Evolutionary conservation across 768 basidiomycete species (phyloP), one percentile per base, ranked within the genome.

Genomic region (Lepiota subincarnata): DNA sequence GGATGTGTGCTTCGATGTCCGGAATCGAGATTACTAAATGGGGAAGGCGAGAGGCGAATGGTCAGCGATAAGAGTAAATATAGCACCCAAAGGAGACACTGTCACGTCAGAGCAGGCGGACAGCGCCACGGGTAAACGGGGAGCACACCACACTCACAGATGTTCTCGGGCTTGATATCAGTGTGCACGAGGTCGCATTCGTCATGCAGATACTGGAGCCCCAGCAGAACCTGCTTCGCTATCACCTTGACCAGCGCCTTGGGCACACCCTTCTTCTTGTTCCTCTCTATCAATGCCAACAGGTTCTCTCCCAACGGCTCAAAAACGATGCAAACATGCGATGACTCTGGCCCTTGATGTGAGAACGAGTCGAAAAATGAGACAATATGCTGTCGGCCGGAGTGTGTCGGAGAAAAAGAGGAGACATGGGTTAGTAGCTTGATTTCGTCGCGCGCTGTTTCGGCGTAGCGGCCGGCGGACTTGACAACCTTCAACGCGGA

Each of bases 361-460:
- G 79, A 75, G 69, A 97, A 97, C 22, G 91, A 89, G 70, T 97
- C 94, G 56, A 96, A 83, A 61, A 95, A 90, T 10, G 89, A 85
- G 56, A 97, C 92, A 53, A 96, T 80, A 64, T 94, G 84, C 20
- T 78, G 71, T 51, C 87, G 79, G 52, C 94, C 94, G 13, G 82
- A 82, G 65, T 96, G 93, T 1, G 73, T 64, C n/a, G 83, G 86
- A 64, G 82, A 86, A 66, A 81, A 78, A 16, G 81, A 76, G 49
- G 81, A 75, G 4, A 95, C 87, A 59, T 84, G 84, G 57, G 84
- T 81, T 37, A 94, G 80, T 31, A 98, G 81, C 66, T 93, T 91
- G 68, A 98, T 98, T 72, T 98, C 96, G 68, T 98, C 96, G 47
- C 88, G 82, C 24, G 96, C 96, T 4, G 96, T 98, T 67, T 98